Percentiles rank a stretch among this genome's conserved stretches.
Evolutionary conservation across 2,329 filamentous ascomycete genomes (phyloP).

Genomic region (Colletotrichum sp.): DNA sequence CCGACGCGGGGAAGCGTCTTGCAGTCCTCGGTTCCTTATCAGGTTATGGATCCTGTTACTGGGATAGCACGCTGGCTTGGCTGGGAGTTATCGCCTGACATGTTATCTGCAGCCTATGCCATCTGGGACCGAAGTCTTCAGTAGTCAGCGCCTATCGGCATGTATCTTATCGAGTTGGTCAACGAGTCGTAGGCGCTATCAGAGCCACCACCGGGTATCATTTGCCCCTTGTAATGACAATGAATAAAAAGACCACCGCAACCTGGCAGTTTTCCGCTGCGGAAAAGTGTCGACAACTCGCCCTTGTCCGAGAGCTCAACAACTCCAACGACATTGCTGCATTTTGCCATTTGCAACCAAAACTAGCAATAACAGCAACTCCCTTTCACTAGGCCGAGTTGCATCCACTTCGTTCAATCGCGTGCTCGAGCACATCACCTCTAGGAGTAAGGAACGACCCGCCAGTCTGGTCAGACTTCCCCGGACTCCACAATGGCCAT

Average conservation of each 20-base stretch:
- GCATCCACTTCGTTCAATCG: not conserved
- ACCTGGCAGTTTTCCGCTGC: not conserved
- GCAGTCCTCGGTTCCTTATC: not conserved
- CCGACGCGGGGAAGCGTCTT: constrained; percentile 6
- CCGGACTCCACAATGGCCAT: constrained; percentile 3
- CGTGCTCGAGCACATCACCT: not conserved
- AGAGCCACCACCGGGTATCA: not conserved
- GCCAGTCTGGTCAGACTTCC: not conserved
- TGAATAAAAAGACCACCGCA: not conserved
- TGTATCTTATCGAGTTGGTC: not conserved
- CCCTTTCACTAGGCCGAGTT: not conserved
- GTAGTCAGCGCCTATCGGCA: not conserved
- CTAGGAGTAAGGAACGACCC: not conserved
- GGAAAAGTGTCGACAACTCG: constrained; percentile 4
- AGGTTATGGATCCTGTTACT: not conserved
- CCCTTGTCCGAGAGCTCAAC: not conserved
- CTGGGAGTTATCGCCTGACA: not conserved
- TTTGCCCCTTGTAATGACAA: not conserved
- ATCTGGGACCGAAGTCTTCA: not conserved
- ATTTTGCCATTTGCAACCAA: not conserved
- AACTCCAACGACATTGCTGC: not conserved
- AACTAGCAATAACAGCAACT: not conserved
- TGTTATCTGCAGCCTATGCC: constrained; percentile 9
- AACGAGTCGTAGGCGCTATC: not conserved
- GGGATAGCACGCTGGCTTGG: not conserved